Percentiles rank a stretch among this genome's conserved stretches.
These are phyloP conservation scores for Paralagenidium karlingii DNA, from an alignment of 352 stramenopile genomes.

Conservation along the genomic window DNA sequence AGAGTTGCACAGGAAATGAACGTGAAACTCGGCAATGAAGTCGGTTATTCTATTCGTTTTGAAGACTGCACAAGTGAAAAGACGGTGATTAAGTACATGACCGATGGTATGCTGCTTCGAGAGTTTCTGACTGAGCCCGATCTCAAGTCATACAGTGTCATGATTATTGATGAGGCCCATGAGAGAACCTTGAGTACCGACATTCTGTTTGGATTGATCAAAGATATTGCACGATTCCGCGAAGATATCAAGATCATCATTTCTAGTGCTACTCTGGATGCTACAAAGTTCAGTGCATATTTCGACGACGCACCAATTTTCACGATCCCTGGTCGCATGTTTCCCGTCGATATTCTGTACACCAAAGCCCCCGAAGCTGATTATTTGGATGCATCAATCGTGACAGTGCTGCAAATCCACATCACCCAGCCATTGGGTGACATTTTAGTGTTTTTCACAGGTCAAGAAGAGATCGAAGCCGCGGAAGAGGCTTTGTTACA, in stretches of 20 bases:
- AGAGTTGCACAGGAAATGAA: conserved; percentile 99
- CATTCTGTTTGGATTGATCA: conserved; percentile 96
- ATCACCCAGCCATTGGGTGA: conserved; percentile 95
- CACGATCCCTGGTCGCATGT: conserved; percentile 92
- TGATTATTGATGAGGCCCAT: conserved; percentile 97
- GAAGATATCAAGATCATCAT: conserved; percentile 97
- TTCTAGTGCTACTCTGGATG: conserved; percentile 98
- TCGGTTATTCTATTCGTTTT: conserved; percentile 99
- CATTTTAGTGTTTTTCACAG: conserved; percentile 98
- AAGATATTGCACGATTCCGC: conserved; percentile 92
- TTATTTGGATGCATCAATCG: conserved; percentile 92
- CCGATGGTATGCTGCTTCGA: conserved; percentile 93
- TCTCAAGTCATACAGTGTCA: conserved; percentile 92
- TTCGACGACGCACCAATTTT: conserved; percentile 91
- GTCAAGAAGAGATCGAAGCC: conserved; percentile 97
- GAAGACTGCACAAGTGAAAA: conserved; percentile 89
- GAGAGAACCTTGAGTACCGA: conserved; percentile 96
- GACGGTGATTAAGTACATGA: conserved; percentile 79
- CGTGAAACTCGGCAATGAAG: conserved; percentile 92
- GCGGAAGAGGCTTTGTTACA: conserved; percentile 91
- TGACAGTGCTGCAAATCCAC: conserved; percentile 92
- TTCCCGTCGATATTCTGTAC: conserved; percentile 98
- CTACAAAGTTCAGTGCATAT: conserved; percentile 93
- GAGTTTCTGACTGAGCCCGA: conserved; percentile 96
- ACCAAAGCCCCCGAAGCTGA: conserved; percentile 94